phyloP scores from a whole-genome alignment of 306 rosid species.

The Acacia acuminata region DNA sequence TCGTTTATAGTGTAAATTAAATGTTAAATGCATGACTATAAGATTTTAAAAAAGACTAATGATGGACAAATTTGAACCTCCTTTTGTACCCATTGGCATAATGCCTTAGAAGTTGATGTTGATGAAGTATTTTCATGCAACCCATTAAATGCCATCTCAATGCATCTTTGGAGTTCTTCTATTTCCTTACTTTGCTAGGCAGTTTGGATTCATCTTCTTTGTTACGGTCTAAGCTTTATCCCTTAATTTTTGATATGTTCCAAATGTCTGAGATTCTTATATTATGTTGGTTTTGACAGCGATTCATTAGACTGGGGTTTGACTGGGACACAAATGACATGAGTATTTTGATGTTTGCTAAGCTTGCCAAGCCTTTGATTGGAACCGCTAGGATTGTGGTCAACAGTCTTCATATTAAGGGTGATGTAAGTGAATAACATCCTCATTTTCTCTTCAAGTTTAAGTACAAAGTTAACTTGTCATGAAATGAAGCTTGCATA shows the following conservation, averaged over 20 bases:
- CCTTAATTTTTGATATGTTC: constrained; percentile 18
- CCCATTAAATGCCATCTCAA: constrained; percentile 8
- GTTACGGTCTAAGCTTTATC: constrained; percentile 16
- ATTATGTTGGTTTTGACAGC: constrained; percentile 50
- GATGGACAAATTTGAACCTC: not conserved
- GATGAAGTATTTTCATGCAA: not conserved
- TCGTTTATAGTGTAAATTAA: not conserved
- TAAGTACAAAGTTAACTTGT: not conserved
- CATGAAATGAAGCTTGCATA: not conserved
- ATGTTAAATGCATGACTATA: not conserved
- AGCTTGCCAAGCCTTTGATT: constrained; percentile 79
- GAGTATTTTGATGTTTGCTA: constrained; percentile 87
- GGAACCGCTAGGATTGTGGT: constrained; percentile 97
- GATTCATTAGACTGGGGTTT: constrained; percentile 73
- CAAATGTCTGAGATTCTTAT: constrained; percentile 29
- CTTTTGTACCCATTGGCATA: not conserved
- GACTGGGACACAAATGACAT: constrained; percentile 97
- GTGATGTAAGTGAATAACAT: constrained; percentile 72
- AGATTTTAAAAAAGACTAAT: not conserved
- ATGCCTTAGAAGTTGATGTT: not conserved
- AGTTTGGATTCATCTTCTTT: constrained; percentile 14
- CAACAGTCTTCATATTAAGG: constrained; percentile 92
- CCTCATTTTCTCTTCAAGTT: constrained; percentile 17
- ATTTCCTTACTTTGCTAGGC: not conserved
- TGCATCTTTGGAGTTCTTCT: not conserved